Base-by-base conservation (phyloP, 2,329 filamentous ascomycete genomes). In the Aspergillus versicolor region DNA sequence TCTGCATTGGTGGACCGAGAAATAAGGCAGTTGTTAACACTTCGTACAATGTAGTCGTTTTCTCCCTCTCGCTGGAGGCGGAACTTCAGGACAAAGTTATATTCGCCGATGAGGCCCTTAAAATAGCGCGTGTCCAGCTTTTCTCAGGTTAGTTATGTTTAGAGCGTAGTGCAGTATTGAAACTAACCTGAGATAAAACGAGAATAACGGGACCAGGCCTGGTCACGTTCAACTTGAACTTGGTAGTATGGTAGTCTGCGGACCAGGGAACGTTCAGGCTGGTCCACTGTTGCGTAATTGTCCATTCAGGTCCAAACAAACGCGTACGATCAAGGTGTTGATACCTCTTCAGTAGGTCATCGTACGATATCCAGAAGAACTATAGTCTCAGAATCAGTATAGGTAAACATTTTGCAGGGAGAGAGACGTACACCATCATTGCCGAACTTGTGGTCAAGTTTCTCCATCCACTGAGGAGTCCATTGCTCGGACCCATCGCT, bases 401-500 rank as follows among this genome's bases (percentile, higher is more conserved):
- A 22, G 5, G 8, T 27, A 40, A 2, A 34, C 24, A 13, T 22
- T 3, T 3, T 8, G 12, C n/a, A 17, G 2, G 1, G 5, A 46
- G 15, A 6, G 15, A 44, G 12, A 55, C 63, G 17, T 68, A 77
- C 84, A 22, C 89, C 89, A 64, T 92, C 89, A 63, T 91, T 88
- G 40, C 89, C 89, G 63, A 92, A 92, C 42, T 83, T 85, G 69
- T 92, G 89, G 45, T 82, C 80, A 1, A 94, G 80, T 65, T 88
- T 86, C 58, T 85, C 75, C 74, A 93, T 86, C 84, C 88, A 91
- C 63, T 92, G 87, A 0, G 89, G 80, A 1, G 89, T 93, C 91
- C 91, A 95, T 72, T 93, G 87, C 65, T 90, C 89, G 6, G 88
- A 91, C 0, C 91, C 91, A 67, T 94, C 91, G 38, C 84, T 87